phyloP scores from a whole-genome alignment of 2,329 filamentous ascomycete genomes.

The Claviceps citrina region DNA sequence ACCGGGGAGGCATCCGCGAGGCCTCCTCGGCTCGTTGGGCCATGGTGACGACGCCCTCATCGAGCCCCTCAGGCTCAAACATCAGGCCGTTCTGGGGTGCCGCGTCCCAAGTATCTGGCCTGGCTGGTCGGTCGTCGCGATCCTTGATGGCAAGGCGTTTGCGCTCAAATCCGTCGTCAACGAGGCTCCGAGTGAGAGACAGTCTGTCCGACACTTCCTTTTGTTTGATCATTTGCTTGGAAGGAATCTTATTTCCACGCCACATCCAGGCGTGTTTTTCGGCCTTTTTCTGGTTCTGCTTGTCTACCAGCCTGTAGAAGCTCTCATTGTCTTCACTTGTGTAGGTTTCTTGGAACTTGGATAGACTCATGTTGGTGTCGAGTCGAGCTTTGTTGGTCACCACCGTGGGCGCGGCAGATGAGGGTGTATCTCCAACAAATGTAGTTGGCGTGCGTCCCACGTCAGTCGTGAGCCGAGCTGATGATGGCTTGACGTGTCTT shows the following conservation, averaged over 20 bases:
- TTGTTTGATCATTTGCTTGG: conserved; percentile 61
- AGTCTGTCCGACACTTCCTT: conserved; percentile 44
- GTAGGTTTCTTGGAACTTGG: conserved; percentile 79
- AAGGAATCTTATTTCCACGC: conserved; percentile 70
- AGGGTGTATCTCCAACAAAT: conserved; percentile 61
- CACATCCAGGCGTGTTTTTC: conserved; percentile 85
- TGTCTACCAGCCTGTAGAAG: conserved; percentile 83
- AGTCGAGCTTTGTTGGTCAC: conserved; percentile 32
- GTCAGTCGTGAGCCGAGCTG: conserved; percentile 12
- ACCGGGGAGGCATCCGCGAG: conserved; percentile 61
- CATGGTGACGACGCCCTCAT: conserved; percentile 44
- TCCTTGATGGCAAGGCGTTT: conserved; percentile 50
- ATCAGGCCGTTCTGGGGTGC: conserved; percentile 71
- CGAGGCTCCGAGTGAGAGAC: conserved; percentile 27
- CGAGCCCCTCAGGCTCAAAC: conserved; percentile 58
- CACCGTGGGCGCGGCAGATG: conserved; percentile 32
- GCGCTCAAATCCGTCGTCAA: conserved; percentile 41
- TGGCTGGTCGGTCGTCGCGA: conserved; percentile 55
- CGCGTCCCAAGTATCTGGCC: conserved; percentile 60
- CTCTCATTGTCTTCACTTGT: conserved; percentile 97
- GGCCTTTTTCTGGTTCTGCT: conserved; percentile 69
- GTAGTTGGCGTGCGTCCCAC: conserved; percentile 44
- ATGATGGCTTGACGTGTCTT: conserved; percentile 21
- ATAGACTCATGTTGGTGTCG: conserved; percentile 66
- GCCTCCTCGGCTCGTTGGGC: conserved; percentile 52